Percentiles rank a stretch among this genome's conserved stretches.
Evolutionary conservation across 352 stramenopile species (phyloP).

Genomic region (Pythium sukuiense): DNA sequence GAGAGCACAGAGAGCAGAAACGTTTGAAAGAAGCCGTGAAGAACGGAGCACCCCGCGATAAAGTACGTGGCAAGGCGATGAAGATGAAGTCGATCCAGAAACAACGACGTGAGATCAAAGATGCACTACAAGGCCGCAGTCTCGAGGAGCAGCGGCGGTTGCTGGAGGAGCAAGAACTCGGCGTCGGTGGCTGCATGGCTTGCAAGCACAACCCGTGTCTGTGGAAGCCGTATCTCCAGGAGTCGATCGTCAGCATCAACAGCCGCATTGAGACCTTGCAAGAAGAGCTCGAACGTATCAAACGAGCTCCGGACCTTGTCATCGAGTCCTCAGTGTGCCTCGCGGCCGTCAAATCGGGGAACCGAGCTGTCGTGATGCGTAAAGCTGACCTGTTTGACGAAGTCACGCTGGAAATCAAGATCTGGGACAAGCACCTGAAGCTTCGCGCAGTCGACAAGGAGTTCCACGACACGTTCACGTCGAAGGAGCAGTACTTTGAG

Average conservation of each 20-base stretch:
- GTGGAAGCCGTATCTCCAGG: slow-evolving; percentile 64
- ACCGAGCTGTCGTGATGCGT: slow-evolving; percentile 46
- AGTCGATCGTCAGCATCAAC: slow-evolving; percentile 51
- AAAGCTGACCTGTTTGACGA: slow-evolving; percentile 76
- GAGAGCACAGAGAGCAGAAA: slow-evolving; percentile 41
- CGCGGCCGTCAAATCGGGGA: slow-evolving; percentile 58
- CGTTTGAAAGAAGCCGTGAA: slow-evolving; percentile 36
- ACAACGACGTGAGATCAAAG: slow-evolving; percentile 76
- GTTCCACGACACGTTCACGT: slow-evolving; percentile 89
- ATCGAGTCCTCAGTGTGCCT: slow-evolving; percentile 62
- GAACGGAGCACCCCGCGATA: slow-evolving; percentile 27
- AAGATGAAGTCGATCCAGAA: slow-evolving; percentile 68
- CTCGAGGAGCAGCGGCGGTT: slow-evolving; percentile 67
- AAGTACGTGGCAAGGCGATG: slow-evolving; percentile 49
- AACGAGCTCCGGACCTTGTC: slow-evolving; percentile 48
- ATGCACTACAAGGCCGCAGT: slow-evolving; percentile 52
- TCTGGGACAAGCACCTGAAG: slow-evolving; percentile 65
- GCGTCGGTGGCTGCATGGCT: slow-evolving; percentile 75
- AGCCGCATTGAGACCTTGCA: slow-evolving; percentile 58
- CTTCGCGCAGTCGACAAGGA: slow-evolving; percentile 89
- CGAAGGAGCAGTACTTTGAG: slow-evolving; percentile 82
- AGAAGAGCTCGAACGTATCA: slow-evolving; percentile 73
- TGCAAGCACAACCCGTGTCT: slow-evolving; percentile 70
- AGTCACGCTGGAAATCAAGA: slow-evolving; percentile 61
- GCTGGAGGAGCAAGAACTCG: slow-evolving; percentile 69